Evolutionary conservation across 352 stramenopile genomes (phyloP).

Genomic region (Globisporangium parvum): DNA sequence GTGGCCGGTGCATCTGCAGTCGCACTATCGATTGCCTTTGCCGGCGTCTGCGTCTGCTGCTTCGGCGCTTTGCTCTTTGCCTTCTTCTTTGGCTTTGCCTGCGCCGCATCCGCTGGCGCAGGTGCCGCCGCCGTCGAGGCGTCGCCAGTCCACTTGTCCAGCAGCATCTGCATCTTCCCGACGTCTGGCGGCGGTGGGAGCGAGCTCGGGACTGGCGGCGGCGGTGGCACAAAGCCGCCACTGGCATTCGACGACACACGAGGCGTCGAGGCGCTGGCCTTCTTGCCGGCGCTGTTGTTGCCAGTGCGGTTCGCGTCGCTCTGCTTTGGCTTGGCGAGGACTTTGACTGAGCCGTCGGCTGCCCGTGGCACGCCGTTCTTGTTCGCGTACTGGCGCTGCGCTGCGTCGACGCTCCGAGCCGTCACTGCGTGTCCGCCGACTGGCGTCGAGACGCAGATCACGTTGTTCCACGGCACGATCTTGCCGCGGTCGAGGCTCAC

Average conservation of each 20-base stretch:
- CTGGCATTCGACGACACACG: constrained; percentile 9
- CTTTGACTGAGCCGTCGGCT: constrained; percentile 9
- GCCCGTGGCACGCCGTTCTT: constrained; percentile 9
- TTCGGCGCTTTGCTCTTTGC: constrained; percentile 3
- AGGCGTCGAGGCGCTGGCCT: neutral
- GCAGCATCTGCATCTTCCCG: constrained; percentile 46
- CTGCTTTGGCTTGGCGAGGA: constrained; percentile 4
- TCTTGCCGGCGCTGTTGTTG: neutral
- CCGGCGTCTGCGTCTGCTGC: neutral
- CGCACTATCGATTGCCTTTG: neutral
- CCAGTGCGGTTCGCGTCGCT: neutral
- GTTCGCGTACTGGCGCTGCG: constrained; percentile 10
- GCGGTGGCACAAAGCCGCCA: neutral
- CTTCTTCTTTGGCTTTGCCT: constrained; percentile 1
- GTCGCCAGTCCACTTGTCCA: constrained; percentile 55
- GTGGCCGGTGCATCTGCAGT: neutral
- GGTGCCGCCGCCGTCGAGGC: constrained; percentile 17
- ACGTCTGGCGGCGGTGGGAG: constrained; percentile 4
- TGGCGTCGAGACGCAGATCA: constrained; percentile 60
- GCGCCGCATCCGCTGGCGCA: neutral
- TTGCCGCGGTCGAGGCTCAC: constrained; percentile 94
- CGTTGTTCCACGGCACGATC: constrained; percentile 91
- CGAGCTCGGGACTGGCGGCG: constrained; percentile 9
- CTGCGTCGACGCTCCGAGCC: constrained; percentile 3
- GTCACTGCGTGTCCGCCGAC: constrained; percentile 5